phyloP scores from a whole-genome alignment of 2,329 filamentous ascomycete genomes.

The Pseudogymnoascus pannorum region DNA sequence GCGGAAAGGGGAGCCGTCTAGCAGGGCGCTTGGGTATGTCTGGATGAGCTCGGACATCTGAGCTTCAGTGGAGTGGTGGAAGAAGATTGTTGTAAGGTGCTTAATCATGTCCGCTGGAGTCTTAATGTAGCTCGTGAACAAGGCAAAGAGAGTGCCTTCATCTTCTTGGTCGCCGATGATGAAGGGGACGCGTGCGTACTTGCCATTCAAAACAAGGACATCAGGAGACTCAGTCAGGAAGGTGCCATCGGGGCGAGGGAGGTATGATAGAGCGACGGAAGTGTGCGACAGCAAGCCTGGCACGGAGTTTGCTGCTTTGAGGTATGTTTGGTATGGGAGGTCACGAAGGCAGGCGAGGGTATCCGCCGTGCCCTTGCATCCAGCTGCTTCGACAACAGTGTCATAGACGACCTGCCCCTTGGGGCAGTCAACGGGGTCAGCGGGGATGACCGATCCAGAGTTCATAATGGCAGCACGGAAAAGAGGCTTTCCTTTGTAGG shows the following conservation, averaged over 20 bases:
- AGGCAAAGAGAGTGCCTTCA: conserved; percentile 67
- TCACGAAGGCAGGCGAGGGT: conserved; percentile 60
- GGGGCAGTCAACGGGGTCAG: conserved; percentile 54
- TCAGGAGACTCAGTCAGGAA: conserved; percentile 58
- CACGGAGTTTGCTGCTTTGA: conserved; percentile 62
- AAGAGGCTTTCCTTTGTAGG: conserved; percentile 65
- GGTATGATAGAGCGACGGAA: conserved; percentile 63
- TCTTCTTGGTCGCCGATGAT: conserved; percentile 73
- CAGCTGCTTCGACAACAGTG: conserved; percentile 49
- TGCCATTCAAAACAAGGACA: conserved; percentile 41
- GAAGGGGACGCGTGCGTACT: conserved; percentile 53
- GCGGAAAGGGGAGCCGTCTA: conserved; percentile 63
- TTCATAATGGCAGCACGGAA: conserved; percentile 77
- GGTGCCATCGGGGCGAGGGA: conserved; percentile 65
- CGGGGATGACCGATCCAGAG: conserved; percentile 56
- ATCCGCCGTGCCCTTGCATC: conserved; percentile 51
- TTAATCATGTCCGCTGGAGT: conserved; percentile 49
- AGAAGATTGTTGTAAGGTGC: conserved; percentile 56
- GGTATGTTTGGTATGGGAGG: conserved; percentile 50
- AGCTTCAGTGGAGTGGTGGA: conserved; percentile 44
- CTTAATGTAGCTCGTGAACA: conserved; percentile 56
- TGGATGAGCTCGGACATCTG: conserved; percentile 50
- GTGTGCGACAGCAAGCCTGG: conserved; percentile 60
- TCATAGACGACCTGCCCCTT: conserved; percentile 63
- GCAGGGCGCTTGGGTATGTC: conserved; percentile 48